phyloP scores from a whole-genome alignment of 805 yeast species.

The Candida awuae region DNA sequence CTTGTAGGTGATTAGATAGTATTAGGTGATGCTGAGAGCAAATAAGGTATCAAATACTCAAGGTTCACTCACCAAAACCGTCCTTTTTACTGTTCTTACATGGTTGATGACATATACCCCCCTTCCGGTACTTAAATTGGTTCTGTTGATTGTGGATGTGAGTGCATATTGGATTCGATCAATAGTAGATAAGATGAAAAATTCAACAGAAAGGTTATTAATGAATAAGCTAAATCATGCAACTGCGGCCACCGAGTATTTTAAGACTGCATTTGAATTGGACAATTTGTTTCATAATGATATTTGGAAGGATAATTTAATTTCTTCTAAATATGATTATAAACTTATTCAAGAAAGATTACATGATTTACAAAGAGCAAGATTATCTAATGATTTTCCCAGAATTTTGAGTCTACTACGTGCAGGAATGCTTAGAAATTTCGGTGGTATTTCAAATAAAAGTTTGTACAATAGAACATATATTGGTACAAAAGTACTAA shows the following conservation, averaged over 20 bases:
- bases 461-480: slow-evolving; percentile 73
- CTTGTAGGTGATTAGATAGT: no score
- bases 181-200: slow-evolving; percentile 4
- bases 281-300: slow-evolving; percentile 48
- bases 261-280: slow-evolving; percentile 38
- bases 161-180: slow-evolving; percentile 33
- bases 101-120: slow-evolving; percentile 14
- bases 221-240: slow-evolving; percentile 4
- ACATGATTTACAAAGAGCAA: slow-evolving; percentile 51
- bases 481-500: slow-evolving; percentile 80
- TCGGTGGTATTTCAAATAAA: slow-evolving; percentile 82
- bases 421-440: slow-evolving; percentile 79
- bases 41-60: slow-evolving; percentile 5
- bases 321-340: slow-evolving; percentile 76
- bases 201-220: slow-evolving; percentile 12
- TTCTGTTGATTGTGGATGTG: slow-evolving; percentile 36
- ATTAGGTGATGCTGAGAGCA: slow-evolving; percentile 8
- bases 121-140: slow-evolving; percentile 22
- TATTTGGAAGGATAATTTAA: slow-evolving; percentile 75
- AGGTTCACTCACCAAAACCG: slow-evolving; percentile 1
- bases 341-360: slow-evolving; percentile 69
- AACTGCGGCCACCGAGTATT: slow-evolving; percentile 59
- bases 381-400: slow-evolving; percentile 49
- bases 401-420: slow-evolving; percentile 59
- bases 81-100: slow-evolving; percentile 8